Conservation (phyloP, 257 asterid species). For the Pogostemon cablin region DNA sequence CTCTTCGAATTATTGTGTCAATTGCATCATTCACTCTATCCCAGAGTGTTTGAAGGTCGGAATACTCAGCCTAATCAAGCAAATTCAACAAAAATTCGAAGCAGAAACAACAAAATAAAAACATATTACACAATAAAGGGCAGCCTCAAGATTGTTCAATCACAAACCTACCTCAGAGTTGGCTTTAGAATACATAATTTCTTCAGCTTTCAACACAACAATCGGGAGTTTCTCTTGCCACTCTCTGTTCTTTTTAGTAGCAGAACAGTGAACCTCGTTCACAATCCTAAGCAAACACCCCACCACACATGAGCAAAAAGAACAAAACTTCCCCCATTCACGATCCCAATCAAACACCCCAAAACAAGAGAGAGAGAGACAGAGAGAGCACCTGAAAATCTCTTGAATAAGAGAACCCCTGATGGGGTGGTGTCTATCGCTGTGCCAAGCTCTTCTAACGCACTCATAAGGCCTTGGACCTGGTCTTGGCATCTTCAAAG, state of each 20-base stretch:
- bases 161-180: slow-evolving; percentile 70
- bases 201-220: slow-evolving; percentile 91
- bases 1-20: slow-evolving; percentile 75
- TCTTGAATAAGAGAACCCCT: slow-evolving; percentile 94
- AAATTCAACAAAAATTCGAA: slow-evolving; percentile 17
- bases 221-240: slow-evolving; percentile 95
- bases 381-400: slow-evolving; percentile 68
- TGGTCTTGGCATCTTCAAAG: slow-evolving; percentile 78
- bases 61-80: slow-evolving; percentile 77
- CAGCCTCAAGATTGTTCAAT: slow-evolving; percentile 11
- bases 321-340: not conserved
- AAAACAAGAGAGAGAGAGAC: not conserved
- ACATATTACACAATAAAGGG: slow-evolving; percentile 13
- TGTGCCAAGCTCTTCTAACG: slow-evolving; percentile 97
- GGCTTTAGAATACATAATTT: slow-evolving; percentile 93
- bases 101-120: not conserved
- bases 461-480: slow-evolving; percentile 96
- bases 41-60: slow-evolving; percentile 76
- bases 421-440: slow-evolving; percentile 84
- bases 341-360: slow-evolving; percentile 5
- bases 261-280: slow-evolving; percentile 69
- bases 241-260: slow-evolving; percentile 81
- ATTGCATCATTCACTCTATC: slow-evolving; percentile 84
- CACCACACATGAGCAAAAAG: slow-evolving; percentile 7
- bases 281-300: slow-evolving; percentile 55